These are phyloP conservation scores for Naganishia vaughanmartiniae DNA, from an alignment of 768 basidiomycete genomes.

Conservation along the genomic window DNA sequence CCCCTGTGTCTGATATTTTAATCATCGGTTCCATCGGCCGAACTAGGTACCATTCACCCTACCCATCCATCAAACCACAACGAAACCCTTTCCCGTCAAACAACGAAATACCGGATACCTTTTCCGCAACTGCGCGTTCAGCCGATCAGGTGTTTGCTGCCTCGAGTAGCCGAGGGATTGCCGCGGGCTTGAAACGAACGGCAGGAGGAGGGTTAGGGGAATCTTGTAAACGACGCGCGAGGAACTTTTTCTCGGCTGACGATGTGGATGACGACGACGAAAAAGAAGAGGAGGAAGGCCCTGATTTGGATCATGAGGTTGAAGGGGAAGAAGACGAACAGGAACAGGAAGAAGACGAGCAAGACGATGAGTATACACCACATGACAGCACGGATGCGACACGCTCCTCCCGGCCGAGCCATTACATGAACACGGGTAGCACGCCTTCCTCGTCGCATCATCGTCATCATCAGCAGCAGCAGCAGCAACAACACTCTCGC, in stretches of 20 bases:
- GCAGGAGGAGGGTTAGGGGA: background rate
- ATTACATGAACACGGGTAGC: too few species aligned
- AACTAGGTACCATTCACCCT: conserved; percentile 87
- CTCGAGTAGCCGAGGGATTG: too few species aligned
- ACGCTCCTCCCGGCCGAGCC: background rate
- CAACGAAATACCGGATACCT: too few species aligned
- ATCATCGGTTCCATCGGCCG: conserved; percentile 3
- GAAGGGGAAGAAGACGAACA: background rate
- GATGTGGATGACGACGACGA: background rate
- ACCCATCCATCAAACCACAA: conserved; percentile 61
- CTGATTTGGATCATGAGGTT: too few species aligned
- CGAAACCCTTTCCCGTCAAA: background rate
- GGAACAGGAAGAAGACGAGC: background rate
- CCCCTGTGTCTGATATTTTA: conserved; percentile 16
- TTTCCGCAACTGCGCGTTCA: too few species aligned
- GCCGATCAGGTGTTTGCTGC: too few species aligned
- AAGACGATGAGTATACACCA: conserved; percentile 8
- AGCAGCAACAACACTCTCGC: too few species aligned
- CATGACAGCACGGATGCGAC: background rate
- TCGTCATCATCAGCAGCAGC: too few species aligned
- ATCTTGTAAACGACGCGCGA: background rate
- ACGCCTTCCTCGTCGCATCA: too few species aligned
- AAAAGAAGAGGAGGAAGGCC: background rate
- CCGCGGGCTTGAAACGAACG: too few species aligned
- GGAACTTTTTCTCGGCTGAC: too few species aligned